Evolutionary conservation across 2,329 filamentous ascomycete genomes (phyloP).

Genomic region (Fulvia fulva): DNA sequence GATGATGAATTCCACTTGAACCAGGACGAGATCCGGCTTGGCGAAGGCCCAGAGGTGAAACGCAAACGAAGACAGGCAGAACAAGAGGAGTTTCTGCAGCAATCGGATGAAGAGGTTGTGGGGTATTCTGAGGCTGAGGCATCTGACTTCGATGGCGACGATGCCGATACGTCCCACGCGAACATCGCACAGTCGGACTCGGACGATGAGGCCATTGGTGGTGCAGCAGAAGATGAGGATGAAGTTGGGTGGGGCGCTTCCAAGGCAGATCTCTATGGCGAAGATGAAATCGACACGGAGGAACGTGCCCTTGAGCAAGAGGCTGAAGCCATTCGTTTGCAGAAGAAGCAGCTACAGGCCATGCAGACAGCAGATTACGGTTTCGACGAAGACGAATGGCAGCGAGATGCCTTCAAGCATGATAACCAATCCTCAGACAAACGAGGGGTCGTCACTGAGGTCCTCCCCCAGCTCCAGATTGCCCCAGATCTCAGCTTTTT

Average conservation of each 20-base stretch:
- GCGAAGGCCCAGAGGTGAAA: constrained; percentile 76
- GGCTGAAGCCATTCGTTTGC: constrained; percentile 77
- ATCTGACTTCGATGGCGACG: constrained; percentile 50
- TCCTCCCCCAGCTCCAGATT: constrained; percentile 79
- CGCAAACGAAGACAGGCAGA: constrained; percentile 67
- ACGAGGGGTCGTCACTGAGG: constrained; percentile 66
- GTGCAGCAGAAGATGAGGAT: constrained; percentile 32
- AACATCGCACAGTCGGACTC: constrained; percentile 69
- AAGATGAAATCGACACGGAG: constrained; percentile 60
- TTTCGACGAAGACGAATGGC: constrained; percentile 87
- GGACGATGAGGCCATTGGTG: constrained; percentile 58
- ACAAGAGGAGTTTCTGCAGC: constrained; percentile 58
- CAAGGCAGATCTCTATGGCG: constrained; percentile 20
- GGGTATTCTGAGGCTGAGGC: constrained; percentile 43
- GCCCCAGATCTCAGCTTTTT: constrained; percentile 72
- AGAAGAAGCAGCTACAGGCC: constrained; percentile 83
- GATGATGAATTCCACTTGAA: constrained; percentile 91
- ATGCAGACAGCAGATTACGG: constrained; percentile 92
- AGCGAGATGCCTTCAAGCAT: constrained; percentile 48
- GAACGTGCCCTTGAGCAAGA: constrained; percentile 85
- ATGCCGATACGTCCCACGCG: constrained; percentile 51
- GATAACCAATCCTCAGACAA: constrained; percentile 44
- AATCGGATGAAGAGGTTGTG: constrained; percentile 61
- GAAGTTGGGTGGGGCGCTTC: constrained; percentile 29
- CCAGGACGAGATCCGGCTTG: constrained; percentile 79